phyloP scores from a whole-genome alignment of 129 eudicot species.

The Lactuca saligna region DNA sequence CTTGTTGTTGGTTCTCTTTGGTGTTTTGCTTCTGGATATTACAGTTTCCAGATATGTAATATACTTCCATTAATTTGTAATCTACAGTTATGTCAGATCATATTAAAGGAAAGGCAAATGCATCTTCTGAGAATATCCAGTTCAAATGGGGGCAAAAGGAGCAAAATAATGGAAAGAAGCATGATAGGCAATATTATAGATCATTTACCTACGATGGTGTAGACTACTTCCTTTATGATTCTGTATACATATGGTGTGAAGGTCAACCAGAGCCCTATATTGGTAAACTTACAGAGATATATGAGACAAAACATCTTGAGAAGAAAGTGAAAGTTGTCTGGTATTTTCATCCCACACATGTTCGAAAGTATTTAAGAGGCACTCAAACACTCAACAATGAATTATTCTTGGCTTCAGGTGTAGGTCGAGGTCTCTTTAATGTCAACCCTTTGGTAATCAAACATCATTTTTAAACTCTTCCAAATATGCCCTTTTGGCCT shows the following conservation, averaged over 20 bases:
- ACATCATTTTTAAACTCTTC: neutral
- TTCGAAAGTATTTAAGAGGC: constrained; percentile 39
- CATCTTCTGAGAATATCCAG: constrained; percentile 19
- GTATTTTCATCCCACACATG: constrained; percentile 60
- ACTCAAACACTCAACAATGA: constrained; percentile 37
- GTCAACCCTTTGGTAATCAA: constrained; percentile 47
- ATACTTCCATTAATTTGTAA: neutral
- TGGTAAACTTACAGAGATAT: constrained; percentile 58
- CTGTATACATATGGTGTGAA: constrained; percentile 46
- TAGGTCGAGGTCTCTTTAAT: constrained; percentile 52
- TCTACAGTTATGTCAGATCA: constrained; percentile 15
- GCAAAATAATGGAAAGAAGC: constrained; percentile 20
- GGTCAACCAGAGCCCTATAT: constrained; percentile 43
- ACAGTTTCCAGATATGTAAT: neutral
- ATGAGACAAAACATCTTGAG: constrained; percentile 38
- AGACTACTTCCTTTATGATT: constrained; percentile 54
- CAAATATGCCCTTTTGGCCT: neutral
- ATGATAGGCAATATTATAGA: constrained; percentile 26
- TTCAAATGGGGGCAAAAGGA: constrained; percentile 58
- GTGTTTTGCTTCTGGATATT: neutral
- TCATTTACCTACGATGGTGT: constrained; percentile 57
- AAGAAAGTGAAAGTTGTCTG: constrained; percentile 58
- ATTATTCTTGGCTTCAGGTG: constrained; percentile 65
- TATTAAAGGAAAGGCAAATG: constrained; percentile 10
- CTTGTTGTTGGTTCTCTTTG: no score